These are phyloP conservation scores for Candida gigantensis DNA, from an alignment of 1,139 yeast genomes.

Conservation along the genomic window DNA sequence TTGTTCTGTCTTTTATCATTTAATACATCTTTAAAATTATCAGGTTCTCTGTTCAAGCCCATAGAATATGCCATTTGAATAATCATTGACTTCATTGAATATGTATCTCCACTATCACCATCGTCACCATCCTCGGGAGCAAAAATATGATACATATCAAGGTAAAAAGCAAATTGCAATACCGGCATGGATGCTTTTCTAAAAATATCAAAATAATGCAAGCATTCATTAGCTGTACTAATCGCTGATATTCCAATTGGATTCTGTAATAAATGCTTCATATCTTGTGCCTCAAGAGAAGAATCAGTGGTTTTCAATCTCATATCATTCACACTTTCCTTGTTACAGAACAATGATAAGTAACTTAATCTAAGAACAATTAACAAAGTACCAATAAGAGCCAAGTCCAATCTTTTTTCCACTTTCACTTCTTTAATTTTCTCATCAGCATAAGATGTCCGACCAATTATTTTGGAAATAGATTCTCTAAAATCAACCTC, in stretches of 20 bases:
- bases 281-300: conserved; percentile 27
- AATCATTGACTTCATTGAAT: conserved; percentile 37
- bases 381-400: conserved; percentile 32
- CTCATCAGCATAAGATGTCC: conserved; percentile 22
- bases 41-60: conserved; percentile 50
- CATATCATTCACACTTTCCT: conserved; percentile 27
- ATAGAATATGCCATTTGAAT: conserved; percentile 45
- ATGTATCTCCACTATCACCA: conserved; percentile 47
- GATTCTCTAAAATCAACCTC: conserved; percentile 25
- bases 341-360: conserved; percentile 37
- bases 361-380: conserved; percentile 32
- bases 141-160: conserved; percentile 38
- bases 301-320: conserved; percentile 26
- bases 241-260: conserved; percentile 50
- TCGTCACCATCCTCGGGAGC: conserved; percentile 58
- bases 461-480: conserved; percentile 29
- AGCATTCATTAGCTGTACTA: conserved; percentile 52
- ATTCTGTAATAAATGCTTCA: conserved; percentile 43
- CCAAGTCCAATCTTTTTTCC: conserved; percentile 35
- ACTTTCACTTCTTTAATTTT: conserved; percentile 22
- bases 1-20: conserved; percentile 32
- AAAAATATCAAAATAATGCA: conserved; percentile 51
- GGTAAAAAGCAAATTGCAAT: conserved; percentile 46
- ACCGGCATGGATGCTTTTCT: conserved; percentile 50
- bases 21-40: conserved; percentile 21